A percentile compares a stretch with the other conserved stretches of the same genome.
Conservation (phyloP, 2,329 filamentous ascomycete species). For the Penicillium sp. region DNA sequence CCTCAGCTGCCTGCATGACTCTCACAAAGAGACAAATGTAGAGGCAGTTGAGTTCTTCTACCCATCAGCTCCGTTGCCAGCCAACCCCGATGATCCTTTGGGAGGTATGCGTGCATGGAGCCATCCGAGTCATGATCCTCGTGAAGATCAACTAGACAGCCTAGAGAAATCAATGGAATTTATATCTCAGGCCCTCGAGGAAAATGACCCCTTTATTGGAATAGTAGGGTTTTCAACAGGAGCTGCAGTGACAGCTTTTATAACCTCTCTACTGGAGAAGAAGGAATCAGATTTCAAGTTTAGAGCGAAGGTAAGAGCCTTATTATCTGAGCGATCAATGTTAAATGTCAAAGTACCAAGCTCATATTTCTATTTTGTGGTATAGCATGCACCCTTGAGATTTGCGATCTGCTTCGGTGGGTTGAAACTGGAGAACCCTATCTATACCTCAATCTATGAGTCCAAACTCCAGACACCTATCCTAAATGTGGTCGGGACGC, state of each 20-base stretch:
- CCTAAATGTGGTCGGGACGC: neutral
- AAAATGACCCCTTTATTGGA: neutral
- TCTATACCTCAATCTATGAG: neutral
- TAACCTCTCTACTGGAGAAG: neutral
- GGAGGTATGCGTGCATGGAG: neutral
- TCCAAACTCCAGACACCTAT: neutral
- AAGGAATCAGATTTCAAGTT: neutral
- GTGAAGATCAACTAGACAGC: neutral
- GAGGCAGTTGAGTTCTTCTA: neutral
- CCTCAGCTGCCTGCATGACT: neutral
- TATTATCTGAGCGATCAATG: neutral
- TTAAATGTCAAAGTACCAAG: neutral
- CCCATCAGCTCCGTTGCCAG: neutral
- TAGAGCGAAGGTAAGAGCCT: neutral
- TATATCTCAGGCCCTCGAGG: neutral
- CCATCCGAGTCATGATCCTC: conserved; percentile 1
- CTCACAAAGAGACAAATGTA: neutral
- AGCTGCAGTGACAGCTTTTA: neutral
- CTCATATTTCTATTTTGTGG: neutral
- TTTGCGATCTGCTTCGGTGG: neutral
- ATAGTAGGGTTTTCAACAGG: neutral
- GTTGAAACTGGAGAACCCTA: neutral
- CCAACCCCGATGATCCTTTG: neutral
- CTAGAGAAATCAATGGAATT: neutral
- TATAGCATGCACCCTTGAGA: neutral